phyloP scores from a whole-genome alignment of 768 basidiomycete species.

The Termitomyces bulborhizus region DNA sequence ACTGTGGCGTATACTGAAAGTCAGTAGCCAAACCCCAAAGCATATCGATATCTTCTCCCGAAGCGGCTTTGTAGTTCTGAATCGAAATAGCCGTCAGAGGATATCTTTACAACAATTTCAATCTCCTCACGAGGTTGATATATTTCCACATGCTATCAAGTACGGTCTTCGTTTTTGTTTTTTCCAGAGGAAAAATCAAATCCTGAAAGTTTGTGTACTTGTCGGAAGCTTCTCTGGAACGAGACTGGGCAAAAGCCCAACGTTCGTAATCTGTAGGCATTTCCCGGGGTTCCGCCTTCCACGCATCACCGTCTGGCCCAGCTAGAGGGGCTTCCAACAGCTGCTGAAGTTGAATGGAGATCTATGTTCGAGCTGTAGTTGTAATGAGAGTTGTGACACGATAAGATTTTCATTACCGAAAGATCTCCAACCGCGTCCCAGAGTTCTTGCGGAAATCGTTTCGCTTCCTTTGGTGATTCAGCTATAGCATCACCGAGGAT shows the following conservation, averaged over 20 bases:
- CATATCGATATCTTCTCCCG: slow-evolving; percentile 50
- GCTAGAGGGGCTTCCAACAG: slow-evolving; percentile 58
- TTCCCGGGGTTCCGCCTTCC: slow-evolving; percentile 40
- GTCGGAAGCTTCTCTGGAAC: slow-evolving; percentile 53
- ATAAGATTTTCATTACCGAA: slow-evolving; percentile 36
- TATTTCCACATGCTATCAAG: slow-evolving; percentile 61
- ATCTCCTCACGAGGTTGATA: slow-evolving; percentile 51
- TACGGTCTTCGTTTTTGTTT: slow-evolving; percentile 39
- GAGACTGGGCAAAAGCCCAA: slow-evolving; percentile 67
- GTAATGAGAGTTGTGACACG: slow-evolving; percentile 7
- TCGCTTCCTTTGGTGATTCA: slow-evolving; percentile 68
- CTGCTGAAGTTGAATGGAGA: slow-evolving; percentile 59
- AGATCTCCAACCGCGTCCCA: slow-evolving; percentile 83
- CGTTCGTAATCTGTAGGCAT: slow-evolving; percentile 57
- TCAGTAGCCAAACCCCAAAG: slow-evolving; percentile 59
- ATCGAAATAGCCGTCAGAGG: background rate
- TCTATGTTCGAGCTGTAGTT: slow-evolving; percentile 27
- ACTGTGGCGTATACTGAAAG: slow-evolving; percentile 49
- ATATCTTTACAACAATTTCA: background rate
- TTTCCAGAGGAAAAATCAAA: slow-evolving; percentile 52
- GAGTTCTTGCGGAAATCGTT: slow-evolving; percentile 70
- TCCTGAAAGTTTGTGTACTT: slow-evolving; percentile 46
- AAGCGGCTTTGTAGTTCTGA: slow-evolving; percentile 53
- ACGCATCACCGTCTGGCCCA: slow-evolving; percentile 46
- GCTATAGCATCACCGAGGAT: slow-evolving; percentile 67